Conservation (phyloP, 495 filamentous ascomycete species). For the Elasticomyces elasticus region DNA sequence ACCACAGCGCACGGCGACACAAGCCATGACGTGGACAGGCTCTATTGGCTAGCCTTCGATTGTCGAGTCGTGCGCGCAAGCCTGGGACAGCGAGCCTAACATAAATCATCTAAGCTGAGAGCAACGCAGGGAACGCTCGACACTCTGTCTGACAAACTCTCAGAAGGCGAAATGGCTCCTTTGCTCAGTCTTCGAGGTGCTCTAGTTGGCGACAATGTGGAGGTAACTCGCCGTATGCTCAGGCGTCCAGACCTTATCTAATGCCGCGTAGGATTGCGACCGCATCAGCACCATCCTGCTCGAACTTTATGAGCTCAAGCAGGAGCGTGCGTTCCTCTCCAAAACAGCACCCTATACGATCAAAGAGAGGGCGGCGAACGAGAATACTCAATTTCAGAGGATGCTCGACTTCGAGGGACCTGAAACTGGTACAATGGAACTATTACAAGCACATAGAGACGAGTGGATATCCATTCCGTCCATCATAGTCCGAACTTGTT, state of each 20-base stretch:
- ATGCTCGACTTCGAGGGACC: background rate
- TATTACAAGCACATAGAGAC: background rate
- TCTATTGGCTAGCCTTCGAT: no score
- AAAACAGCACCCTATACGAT: background rate
- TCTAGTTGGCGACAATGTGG: background rate
- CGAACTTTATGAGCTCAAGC: slow-evolving; percentile 1
- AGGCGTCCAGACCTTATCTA: background rate
- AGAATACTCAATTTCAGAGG: background rate
- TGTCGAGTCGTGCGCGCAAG: background rate
- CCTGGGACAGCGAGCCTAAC: background rate
- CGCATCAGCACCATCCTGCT: background rate
- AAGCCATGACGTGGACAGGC: background rate
- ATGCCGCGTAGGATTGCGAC: background rate
- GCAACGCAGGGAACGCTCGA: background rate
- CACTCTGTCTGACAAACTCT: background rate
- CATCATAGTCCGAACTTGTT: no score
- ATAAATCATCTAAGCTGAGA: background rate
- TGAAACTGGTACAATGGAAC: background rate
- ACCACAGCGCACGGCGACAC: no score
- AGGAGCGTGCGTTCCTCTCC: background rate
- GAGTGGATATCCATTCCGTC: background rate
- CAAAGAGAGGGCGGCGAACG: background rate
- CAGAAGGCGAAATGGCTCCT: background rate
- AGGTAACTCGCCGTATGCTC: background rate
- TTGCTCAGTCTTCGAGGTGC: background rate